Evolutionary conservation across 176 grass and related monocot genomes (phyloP).

Genomic region (Thinopyrum elongatum): DNA sequence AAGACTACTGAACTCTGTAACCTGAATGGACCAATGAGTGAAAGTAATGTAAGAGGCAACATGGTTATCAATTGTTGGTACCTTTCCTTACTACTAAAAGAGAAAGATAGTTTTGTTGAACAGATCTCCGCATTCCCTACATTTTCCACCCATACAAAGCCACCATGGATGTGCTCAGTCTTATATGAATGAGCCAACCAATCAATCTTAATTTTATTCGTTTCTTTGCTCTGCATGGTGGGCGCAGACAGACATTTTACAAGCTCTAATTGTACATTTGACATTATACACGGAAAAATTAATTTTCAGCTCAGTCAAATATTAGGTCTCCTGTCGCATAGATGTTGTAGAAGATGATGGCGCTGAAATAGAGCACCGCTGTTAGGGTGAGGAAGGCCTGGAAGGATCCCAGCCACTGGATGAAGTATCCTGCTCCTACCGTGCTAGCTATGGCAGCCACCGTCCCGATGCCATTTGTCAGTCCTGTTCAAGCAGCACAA

Average conservation of each 20-base stretch:
- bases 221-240: background rate
- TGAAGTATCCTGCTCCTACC: constrained; percentile 79
- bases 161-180: background rate
- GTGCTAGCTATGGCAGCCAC: constrained; percentile 93
- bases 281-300: constrained; percentile 14
- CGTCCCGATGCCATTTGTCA: constrained; percentile 80
- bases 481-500: constrained; percentile 50
- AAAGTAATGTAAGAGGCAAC: background rate
- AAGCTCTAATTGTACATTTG: background rate
- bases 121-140: background rate
- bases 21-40: background rate
- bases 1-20: background rate
- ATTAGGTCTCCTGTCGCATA: constrained; percentile 71
- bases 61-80: background rate
- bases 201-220: constrained; percentile 1
- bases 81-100: background rate
- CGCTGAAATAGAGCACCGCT: constrained; percentile 72
- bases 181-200: background rate
- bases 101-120: background rate
- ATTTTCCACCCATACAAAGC: background rate
- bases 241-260: background rate
- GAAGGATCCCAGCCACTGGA: constrained; percentile 94
- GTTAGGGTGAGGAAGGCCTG: constrained; percentile 92
- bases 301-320: constrained; percentile 55
- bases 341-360: constrained; percentile 73